Percentiles rank a stretch among this genome's conserved stretches.
phyloP scores from a whole-genome alignment of 2,329 filamentous ascomycete genomes.

The Verticillium nonalfalfae region DNA sequence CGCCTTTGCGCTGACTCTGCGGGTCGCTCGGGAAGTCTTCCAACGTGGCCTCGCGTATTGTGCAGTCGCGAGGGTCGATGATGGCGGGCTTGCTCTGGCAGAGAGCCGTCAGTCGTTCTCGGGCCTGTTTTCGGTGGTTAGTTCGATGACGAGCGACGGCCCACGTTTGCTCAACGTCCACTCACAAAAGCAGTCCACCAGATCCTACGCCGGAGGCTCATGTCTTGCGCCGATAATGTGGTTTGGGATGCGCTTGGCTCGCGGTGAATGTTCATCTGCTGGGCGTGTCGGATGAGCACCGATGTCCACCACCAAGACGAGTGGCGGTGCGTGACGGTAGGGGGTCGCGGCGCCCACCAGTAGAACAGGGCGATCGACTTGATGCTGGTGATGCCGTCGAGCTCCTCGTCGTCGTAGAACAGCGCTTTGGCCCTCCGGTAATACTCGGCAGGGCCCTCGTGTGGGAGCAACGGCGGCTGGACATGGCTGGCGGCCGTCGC shows the following conservation, averaged over 20 bases:
- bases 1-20: conserved; percentile 22
- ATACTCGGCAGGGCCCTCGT: conserved; percentile 28
- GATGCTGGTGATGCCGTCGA: conserved; percentile 25
- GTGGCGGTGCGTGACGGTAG: conserved; percentile 28
- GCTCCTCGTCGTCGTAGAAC: conserved; percentile 33
- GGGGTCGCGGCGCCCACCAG: conserved; percentile 34
- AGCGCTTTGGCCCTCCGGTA: conserved; percentile 31
- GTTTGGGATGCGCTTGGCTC: conserved; percentile 21
- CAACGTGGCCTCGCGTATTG: conserved; percentile 26
- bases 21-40: conserved; percentile 29
- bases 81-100: conserved; percentile 36
- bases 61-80: conserved; percentile 34
- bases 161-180: neutral
- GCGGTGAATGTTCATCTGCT: conserved; percentile 35
- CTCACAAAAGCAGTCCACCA: conserved; percentile 33
- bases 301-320: conserved; percentile 40
- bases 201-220: conserved; percentile 27
- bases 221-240: conserved; percentile 9
- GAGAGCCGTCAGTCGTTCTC: conserved; percentile 30
- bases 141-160: too few species aligned
- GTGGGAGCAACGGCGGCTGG: conserved; percentile 31
- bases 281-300: conserved; percentile 33
- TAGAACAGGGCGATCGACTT: conserved; percentile 33
- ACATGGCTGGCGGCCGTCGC: conserved; percentile 32
- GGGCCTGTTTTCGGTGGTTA: conserved; percentile 13